A percentile compares a stretch with the other conserved stretches of the same genome.
phyloP scores from a whole-genome alignment of 192 early-diverging fungal species.

The Umbelopsis sp. region DNA sequence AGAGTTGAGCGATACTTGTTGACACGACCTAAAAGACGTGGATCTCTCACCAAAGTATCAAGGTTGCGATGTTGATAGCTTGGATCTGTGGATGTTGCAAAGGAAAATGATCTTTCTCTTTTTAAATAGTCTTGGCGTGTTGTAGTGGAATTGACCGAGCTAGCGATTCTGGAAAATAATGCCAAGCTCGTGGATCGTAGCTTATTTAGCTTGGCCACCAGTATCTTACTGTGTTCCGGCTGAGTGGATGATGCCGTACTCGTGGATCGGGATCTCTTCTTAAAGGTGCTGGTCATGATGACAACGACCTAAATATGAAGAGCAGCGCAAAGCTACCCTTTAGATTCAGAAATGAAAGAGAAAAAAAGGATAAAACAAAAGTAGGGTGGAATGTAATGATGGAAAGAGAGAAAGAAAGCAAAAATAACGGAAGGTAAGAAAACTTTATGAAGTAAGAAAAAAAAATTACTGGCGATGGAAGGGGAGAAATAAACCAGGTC shows the following conservation, averaged over 20 bases:
- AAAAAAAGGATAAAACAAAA: background rate
- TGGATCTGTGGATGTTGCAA: background rate
- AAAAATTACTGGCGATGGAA: too few relatives aligned
- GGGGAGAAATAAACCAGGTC: too few relatives aligned
- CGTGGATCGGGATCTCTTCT: constrained; percentile 6
- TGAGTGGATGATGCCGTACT: constrained; percentile 4
- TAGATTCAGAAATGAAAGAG: background rate
- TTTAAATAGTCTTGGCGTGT: background rate
- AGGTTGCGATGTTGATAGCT: background rate
- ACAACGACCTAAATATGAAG: constrained; percentile 11
- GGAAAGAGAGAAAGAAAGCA: constrained; percentile 2
- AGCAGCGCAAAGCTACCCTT: constrained; percentile 17
- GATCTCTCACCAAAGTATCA: constrained; percentile 15
- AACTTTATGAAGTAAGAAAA: constrained; percentile 5
- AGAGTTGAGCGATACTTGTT: constrained; percentile 2
- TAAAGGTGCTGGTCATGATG: constrained; percentile 13
- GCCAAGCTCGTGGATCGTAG: constrained; percentile 6
- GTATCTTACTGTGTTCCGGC: background rate
- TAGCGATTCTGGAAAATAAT: background rate
- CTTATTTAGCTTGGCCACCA: background rate
- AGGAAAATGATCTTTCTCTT: constrained; percentile 12
- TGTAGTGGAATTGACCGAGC: background rate
- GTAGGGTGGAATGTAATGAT: background rate
- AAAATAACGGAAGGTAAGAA: background rate
- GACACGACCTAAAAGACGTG: constrained; percentile 10